Evolutionary conservation across 2,329 filamentous ascomycete species (phyloP).

Genomic region (Aspergillus hortae): DNA sequence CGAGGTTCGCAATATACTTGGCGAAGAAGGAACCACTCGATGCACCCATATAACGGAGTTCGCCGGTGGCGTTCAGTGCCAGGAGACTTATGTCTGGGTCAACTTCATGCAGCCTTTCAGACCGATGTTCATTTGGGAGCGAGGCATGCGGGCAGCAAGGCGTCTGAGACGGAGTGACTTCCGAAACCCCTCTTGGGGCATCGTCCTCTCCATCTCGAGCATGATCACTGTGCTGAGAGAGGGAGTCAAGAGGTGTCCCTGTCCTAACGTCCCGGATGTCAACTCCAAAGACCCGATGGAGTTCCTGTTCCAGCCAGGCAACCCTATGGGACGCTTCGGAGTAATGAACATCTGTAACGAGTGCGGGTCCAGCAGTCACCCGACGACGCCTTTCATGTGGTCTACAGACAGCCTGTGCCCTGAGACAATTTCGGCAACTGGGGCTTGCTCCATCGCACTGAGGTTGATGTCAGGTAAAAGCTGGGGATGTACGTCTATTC

Average conservation of each 20-base stretch:
- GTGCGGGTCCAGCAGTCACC: neutral
- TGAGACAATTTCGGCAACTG: slow-evolving; percentile 2
- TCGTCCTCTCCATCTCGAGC: neutral
- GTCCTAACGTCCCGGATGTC: neutral
- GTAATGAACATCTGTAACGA: neutral
- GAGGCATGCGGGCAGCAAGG: neutral
- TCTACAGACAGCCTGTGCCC: neutral
- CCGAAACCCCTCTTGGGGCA: neutral
- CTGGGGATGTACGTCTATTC: neutral
- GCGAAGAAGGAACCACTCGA: slow-evolving; percentile 4
- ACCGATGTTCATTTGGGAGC: neutral
- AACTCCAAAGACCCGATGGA: slow-evolving; percentile 2
- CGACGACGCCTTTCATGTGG: slow-evolving; percentile 2
- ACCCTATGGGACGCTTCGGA: neutral
- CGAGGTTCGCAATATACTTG: slow-evolving; percentile 2
- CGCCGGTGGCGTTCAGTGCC: slow-evolving; percentile 1
- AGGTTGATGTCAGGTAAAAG: neutral
- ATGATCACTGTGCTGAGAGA: neutral
- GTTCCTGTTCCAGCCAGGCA: slow-evolving; percentile 2
- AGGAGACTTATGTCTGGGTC: slow-evolving; percentile 3
- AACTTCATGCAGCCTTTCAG: slow-evolving; percentile 1
- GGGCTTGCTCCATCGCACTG: slow-evolving; percentile 1
- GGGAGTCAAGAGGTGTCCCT: neutral
- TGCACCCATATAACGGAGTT: slow-evolving; percentile 1
- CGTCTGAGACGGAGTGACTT: neutral